These are phyloP conservation scores for Fraxinus velutina DNA, from an alignment of 305 asterid genomes.

Conservation along the genomic window DNA sequence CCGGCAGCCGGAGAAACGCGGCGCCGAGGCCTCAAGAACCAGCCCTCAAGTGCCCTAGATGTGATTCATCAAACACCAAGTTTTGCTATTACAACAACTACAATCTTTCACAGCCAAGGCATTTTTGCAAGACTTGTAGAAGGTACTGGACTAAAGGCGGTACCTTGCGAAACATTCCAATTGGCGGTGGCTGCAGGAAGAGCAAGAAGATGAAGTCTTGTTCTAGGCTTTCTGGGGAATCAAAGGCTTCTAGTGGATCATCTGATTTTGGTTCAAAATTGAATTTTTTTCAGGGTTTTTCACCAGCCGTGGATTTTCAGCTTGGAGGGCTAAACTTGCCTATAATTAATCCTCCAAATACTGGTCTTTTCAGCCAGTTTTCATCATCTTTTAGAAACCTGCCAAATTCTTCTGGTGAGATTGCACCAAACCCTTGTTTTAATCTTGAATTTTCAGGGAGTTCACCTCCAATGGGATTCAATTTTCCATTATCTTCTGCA, in stretches of 20 bases:
- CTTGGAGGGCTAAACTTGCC: slow-evolving; percentile 41
- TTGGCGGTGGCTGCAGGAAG: slow-evolving; percentile 84
- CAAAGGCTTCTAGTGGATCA: slow-evolving; percentile 36
- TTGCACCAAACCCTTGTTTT: slow-evolving; percentile 39
- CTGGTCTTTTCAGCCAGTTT: slow-evolving; percentile 30
- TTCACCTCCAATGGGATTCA: slow-evolving; percentile 41
- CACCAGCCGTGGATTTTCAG: slow-evolving; percentile 89
- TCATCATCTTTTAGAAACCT: slow-evolving; percentile 30
- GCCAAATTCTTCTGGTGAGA: slow-evolving; percentile 26
- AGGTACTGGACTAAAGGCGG: slow-evolving; percentile 93
- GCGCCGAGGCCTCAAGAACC: slow-evolving; percentile 43
- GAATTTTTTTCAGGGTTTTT: slow-evolving; percentile 56
- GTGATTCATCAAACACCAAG: slow-evolving; percentile 80
- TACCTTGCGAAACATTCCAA: slow-evolving; percentile 72
- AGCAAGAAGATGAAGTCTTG: slow-evolving; percentile 59
- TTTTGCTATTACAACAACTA: slow-evolving; percentile 89
- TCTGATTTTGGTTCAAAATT: slow-evolving; percentile 51
- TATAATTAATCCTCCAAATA: slow-evolving; percentile 18
- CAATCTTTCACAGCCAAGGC: slow-evolving; percentile 79
- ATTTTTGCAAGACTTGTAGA: slow-evolving; percentile 84
- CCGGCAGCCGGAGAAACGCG: slow-evolving; percentile 35
- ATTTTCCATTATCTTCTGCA: slow-evolving; percentile 29
- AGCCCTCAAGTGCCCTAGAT: slow-evolving; percentile 67
- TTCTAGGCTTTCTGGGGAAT: slow-evolving; percentile 37
- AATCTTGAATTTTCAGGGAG: slow-evolving; percentile 36